Evolutionary conservation across 441 rosid species (phyloP), one percentile per base, ranked within the genome.

Genomic region (Manihot esculenta): DNA sequence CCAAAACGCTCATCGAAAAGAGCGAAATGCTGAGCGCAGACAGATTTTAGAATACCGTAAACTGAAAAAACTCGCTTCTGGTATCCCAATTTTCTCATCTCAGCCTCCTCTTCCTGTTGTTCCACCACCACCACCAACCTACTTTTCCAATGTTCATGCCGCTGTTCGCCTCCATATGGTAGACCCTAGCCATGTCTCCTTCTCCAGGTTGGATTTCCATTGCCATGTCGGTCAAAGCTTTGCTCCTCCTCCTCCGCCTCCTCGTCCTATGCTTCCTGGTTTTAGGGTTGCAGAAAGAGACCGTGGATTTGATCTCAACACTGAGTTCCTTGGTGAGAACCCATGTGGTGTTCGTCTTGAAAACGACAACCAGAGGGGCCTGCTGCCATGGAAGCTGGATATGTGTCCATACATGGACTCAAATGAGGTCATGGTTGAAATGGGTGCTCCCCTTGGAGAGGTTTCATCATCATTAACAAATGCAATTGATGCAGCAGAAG

Each of bases 1-100:
- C 38, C 76, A 76, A 44, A 80, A 78, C 7, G 80, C 84, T 14
- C 86, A 80, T 33, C 30, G 63, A 44, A 69, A 33, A 27, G 72
- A 83, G 41, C 64, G 55, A 2, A 57, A 48, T n/a, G 68, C 65
- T 30, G 72, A 66, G 30, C 48, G 42, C 2, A 48, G 44, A 53
- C 45, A 7, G 57, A 41, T 17, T 13, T 1, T 11, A 0, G 69
- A 68, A 59, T 18, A 49, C 12, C 51, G 63, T 6, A 24, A 57
- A 41, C 6, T 47, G 23, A 47, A 24, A 62, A 56, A 17, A 3
- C 3, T n/a, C 1, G 10, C 9, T 38, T 8, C 42, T 6, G 21
- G 26, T 7, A 15, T 35, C 10, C 17, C 41, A 44, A 47, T 42
- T 20, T 35, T 62, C n/a, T 13, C 42, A 27, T 21, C 61, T 7